Base-by-base conservation (phyloP, 148 eudicot species). In the Rhododendron vialii region DNA sequence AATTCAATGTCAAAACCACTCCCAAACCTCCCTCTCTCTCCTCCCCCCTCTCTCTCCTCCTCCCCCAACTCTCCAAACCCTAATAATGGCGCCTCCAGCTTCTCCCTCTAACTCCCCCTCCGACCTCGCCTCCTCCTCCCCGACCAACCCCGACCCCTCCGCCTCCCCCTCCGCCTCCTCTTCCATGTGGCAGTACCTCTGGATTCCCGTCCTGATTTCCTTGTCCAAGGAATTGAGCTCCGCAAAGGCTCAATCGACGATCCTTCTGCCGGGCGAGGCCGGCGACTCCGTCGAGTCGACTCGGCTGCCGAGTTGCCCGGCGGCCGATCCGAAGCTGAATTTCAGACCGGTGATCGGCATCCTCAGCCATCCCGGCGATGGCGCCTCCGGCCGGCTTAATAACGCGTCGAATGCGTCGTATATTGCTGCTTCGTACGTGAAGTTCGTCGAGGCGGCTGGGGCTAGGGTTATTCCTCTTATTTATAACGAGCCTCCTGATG, bases 401-500 rank as follows among this genome's bases (percentile, higher is more conserved):
- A 94, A 94, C 81, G 92, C 90, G 11, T 87, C 93, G 8, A 84
- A 86, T 53, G 93, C 93, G 8, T 97, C 99, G 2, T 93, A 92
- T 79, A 93, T 97, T 43, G 98, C 99, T 6, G 96, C 99, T 0
- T 94, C 98, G 12, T 97, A 97, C 84, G 98, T 95, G 47, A 97
- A 97, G 88, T 95, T 97, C 85, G 95, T 92, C 1, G 99, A 97
- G 86, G 91, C 98, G 8, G 96, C 98, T 85, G 99, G 99, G 24
- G 99, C 98, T 35, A 91, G 98, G 82, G 98, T 95, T 86, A 91
- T 97, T 88, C 99, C 99, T 47, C 93, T 97, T 48, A 87, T 95
- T 30, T 95, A 93, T 81, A 97, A 93, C 41, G 98, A 97, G 67
- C 98, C 96, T 80, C 83, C 87, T 14, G 88, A 95, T 43, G 76